phyloP scores from a whole-genome alignment of 805 yeast genomes.

The Grigorovia humatica region DNA sequence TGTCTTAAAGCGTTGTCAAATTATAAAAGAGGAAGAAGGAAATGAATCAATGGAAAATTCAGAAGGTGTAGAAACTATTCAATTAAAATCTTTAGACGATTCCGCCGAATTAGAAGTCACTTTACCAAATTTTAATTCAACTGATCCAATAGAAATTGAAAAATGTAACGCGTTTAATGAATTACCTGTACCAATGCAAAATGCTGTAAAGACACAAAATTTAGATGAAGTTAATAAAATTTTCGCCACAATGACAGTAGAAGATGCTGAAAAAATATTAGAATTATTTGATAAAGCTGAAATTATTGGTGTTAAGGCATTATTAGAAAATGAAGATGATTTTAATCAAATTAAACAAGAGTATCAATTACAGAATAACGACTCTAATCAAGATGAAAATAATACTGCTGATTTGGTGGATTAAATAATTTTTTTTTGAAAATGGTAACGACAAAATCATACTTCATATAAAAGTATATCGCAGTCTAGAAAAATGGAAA shows the following conservation, averaged over 20 bases:
- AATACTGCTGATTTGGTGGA: too few species aligned
- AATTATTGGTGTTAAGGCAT: slow-evolving; percentile 71
- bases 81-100: slow-evolving; percentile 81
- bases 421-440: too few species aligned
- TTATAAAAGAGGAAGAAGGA: slow-evolving; percentile 45
- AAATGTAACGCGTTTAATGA: slow-evolving; percentile 47
- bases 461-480: too few species aligned
- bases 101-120: slow-evolving; percentile 61
- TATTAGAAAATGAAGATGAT: slow-evolving; percentile 62
- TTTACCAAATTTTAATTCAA: slow-evolving; percentile 50
- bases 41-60: slow-evolving; percentile 20
- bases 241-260: slow-evolving; percentile 60
- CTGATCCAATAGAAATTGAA: slow-evolving; percentile 33
- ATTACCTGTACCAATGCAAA: slow-evolving; percentile 53
- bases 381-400: neutral
- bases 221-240: slow-evolving; percentile 77
- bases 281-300: slow-evolving; percentile 71
- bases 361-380: slow-evolving; percentile 18
- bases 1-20: slow-evolving; percentile 61
- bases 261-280: slow-evolving; percentile 69
- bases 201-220: slow-evolving; percentile 60
- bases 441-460: neutral
- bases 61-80: slow-evolving; percentile 70
- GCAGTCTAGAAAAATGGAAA: too few species aligned
- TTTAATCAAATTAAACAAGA: slow-evolving; percentile 46